Evolutionary conservation across 2,329 filamentous ascomycete species (phyloP), one percentile per base, ranked within the genome.

Genomic region (Aureobasidium mangrovei): DNA sequence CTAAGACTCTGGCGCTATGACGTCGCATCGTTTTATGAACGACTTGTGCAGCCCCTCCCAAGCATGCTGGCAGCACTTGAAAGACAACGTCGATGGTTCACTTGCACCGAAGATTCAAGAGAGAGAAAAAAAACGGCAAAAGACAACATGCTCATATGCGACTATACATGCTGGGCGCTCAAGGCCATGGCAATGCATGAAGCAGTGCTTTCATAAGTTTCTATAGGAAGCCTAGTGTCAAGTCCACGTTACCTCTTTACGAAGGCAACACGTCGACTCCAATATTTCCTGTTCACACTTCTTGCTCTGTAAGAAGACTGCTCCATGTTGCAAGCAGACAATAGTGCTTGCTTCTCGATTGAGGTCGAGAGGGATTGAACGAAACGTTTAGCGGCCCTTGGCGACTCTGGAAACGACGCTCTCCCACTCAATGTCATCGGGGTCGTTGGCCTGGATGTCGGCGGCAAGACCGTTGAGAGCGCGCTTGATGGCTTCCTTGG

Each of bases 401-500:
- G 71, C 71, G 56, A 76, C 74, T 57, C 70, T 69, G 59, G 62
- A 63, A 71, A 89, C 74, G 68, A 91, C 78, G 66, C 76, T 78
- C 60, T 86, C 82, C 72, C 82, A 84, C 75, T 91, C 86, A 67
- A 93, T 86, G 71, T 91, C 87, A 71, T 89, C 85, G 62, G 75
- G 72, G 71, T 91, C 87, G 76, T 91, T 91, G 76, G 86, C 87
- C 77, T 93, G 87, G 65, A 91, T 78, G 70, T 91, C 87, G 64
- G 77, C 74, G 58, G 84, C 85, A 63, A 91, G 75, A 60, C 86
- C 87, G 68, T 81, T 86, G 60, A 93, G 80, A 48, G 85, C 73
- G 71, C 84, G 84, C 81, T 90, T 91, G 63, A 93, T 80, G 57
- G 86, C 85, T 65, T 91, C 86, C 77, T 91, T 93, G 72, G 88